phyloP scores from a whole-genome alignment of 306 rosid genomes.

The Quercus suber region DNA sequence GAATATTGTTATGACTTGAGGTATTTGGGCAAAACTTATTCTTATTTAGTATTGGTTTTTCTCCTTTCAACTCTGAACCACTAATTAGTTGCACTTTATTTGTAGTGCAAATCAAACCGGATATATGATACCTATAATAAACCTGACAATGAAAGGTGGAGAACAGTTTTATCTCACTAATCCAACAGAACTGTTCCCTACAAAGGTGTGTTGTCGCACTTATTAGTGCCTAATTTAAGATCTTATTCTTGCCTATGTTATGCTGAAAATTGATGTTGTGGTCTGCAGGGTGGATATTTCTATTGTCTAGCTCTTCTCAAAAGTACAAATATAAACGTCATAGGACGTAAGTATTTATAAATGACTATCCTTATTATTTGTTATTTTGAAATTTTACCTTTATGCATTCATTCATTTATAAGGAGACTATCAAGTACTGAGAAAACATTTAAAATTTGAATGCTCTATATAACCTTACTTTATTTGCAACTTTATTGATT shows the following conservation, averaged over 20 bases:
- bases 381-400: not conserved
- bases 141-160: conserved; percentile 82
- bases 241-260: not conserved
- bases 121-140: conserved; percentile 30
- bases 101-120: conserved; percentile 42
- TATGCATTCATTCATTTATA: not conserved
- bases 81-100: conserved; percentile 21
- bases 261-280: conserved; percentile 17
- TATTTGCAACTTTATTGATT: not conserved
- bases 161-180: conserved; percentile 32
- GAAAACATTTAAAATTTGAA: not conserved
- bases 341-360: conserved; percentile 73
- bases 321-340: conserved; percentile 57
- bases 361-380: not conserved
- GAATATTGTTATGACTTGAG: conserved; percentile 70
- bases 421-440: not conserved
- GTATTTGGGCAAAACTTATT: conserved; percentile 19
- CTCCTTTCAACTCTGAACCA: not conserved
- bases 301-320: conserved; percentile 61
- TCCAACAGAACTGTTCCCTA: conserved; percentile 14
- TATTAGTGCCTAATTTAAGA: not conserved
- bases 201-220: conserved; percentile 23
- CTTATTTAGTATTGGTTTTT: not conserved
- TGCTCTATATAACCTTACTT: not conserved
- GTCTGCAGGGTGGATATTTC: conserved; percentile 34